phyloP scores from a whole-genome alignment of 2,329 filamentous ascomycete genomes.

The Penicillium sp. region DNA sequence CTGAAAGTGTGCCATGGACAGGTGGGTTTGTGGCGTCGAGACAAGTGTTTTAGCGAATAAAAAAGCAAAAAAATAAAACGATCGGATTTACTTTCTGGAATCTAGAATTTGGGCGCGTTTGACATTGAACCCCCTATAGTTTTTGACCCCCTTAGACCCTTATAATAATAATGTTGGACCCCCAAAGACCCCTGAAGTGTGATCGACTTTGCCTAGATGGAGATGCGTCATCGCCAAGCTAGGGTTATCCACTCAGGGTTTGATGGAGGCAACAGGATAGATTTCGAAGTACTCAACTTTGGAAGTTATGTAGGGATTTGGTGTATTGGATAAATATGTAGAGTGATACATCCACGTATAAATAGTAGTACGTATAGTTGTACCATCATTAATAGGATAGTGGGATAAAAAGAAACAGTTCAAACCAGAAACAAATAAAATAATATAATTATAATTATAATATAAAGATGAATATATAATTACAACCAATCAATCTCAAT shows the following conservation, averaged over 20 bases:
- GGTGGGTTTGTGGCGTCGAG: neutral
- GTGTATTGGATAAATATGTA: neutral
- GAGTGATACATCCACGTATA: neutral
- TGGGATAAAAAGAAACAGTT: neutral
- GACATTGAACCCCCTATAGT: neutral
- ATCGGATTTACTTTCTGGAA: neutral
- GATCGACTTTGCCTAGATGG: slow-evolving; percentile 4
- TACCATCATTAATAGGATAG: neutral
- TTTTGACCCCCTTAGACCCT: neutral
- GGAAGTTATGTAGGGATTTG: neutral
- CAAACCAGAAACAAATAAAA: neutral
- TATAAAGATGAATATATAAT: neutral
- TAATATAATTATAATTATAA: too few species aligned
- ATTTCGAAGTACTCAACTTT: neutral
- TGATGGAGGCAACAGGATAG: neutral
- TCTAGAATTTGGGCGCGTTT: neutral
- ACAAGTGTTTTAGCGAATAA: neutral
- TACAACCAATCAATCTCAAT: neutral
- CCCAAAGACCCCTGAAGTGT: neutral
- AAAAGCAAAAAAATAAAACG: neutral
- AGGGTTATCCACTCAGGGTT: neutral
- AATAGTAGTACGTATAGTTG: neutral
- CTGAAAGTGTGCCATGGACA: neutral
- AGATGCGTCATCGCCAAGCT: slow-evolving; percentile 6
- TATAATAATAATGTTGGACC: neutral